Conservation (phyloP, 2,329 filamentous ascomycete genomes). For the Proliferodiscus dingleyae region DNA sequence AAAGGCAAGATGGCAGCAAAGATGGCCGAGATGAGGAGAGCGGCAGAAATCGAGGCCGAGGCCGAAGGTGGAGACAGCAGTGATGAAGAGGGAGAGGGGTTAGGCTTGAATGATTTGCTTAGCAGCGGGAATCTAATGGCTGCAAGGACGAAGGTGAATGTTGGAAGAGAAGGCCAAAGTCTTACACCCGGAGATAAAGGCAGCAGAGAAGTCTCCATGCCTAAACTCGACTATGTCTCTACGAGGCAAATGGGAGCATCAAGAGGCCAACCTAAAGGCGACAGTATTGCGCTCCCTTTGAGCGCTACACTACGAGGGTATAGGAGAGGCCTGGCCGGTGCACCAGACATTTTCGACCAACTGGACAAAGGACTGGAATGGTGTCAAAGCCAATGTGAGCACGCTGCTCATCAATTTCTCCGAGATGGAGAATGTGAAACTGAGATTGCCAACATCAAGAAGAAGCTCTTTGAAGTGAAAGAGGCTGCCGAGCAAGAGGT, state of each 20-base stretch:
- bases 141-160: conserved; percentile 10
- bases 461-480: conserved; percentile 45
- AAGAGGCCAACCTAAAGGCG: conserved; percentile 18
- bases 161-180: neutral
- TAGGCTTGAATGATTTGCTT: conserved; percentile 1
- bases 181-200: conserved; percentile 13
- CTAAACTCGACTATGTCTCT: conserved; percentile 36
- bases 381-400: conserved; percentile 77
- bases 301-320: conserved; percentile 23
- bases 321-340: conserved; percentile 14
- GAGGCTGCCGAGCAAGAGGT: conserved; percentile 34
- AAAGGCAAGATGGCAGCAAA: conserved; percentile 82
- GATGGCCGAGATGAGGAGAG: conserved; percentile 59
- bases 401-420: conserved; percentile 84
- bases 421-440: conserved; percentile 78
- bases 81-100: conserved; percentile 9
- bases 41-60: conserved; percentile 55
- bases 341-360: conserved; percentile 58
- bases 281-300: conserved; percentile 15
- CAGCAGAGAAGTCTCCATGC: conserved; percentile 27
- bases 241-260: conserved; percentile 36
- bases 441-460: conserved; percentile 62
- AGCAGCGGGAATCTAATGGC: neutral
- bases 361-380: conserved; percentile 75
- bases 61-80: conserved; percentile 40